Percentiles rank a stretch among this genome's conserved stretches.
These are phyloP conservation scores for Blastobotrys parvus DNA, from an alignment of 805 yeast species.

Conservation along the genomic window DNA sequence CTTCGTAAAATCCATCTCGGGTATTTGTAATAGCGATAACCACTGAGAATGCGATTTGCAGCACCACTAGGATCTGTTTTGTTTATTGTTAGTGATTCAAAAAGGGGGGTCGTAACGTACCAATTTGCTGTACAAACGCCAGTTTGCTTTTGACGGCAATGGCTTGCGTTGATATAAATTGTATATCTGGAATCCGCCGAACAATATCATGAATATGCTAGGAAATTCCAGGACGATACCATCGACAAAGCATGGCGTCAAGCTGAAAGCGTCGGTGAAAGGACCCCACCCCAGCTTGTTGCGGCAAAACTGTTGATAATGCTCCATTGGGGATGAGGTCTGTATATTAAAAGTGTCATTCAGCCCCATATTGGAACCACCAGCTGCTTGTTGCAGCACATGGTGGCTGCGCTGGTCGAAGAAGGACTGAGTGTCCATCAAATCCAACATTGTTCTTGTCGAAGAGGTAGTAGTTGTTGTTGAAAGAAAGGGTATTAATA, in stretches of 20 bases:
- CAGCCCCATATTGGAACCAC: no score
- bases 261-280: conserved; percentile 19
- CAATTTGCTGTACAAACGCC: conserved; percentile 19
- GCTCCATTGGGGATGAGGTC: no score
- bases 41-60: conserved; percentile 15
- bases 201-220: conserved; percentile 10
- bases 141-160: conserved; percentile 15
- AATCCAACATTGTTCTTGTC: no score
- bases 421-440: no score
- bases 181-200: not conserved
- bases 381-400: no score
- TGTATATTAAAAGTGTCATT: no score
- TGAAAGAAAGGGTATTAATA: no score
- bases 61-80: conserved; percentile 9
- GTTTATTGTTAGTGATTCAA: no score
- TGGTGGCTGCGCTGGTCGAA: not conserved
- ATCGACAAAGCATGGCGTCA: conserved; percentile 17
- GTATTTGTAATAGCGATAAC: conserved; percentile 5
- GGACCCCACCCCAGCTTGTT: conserved; percentile 32
- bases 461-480: no score
- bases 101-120: no score
- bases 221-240: conserved; percentile 10
- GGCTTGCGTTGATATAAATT: conserved; percentile 9
- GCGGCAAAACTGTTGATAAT: conserved; percentile 7
- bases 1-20: not conserved